Percentiles rank a stretch among this genome's conserved stretches.
These are phyloP conservation scores for Fusarium vanettenii DNA, from an alignment of 2,329 filamentous ascomycete genomes.

Conservation along the genomic window DNA sequence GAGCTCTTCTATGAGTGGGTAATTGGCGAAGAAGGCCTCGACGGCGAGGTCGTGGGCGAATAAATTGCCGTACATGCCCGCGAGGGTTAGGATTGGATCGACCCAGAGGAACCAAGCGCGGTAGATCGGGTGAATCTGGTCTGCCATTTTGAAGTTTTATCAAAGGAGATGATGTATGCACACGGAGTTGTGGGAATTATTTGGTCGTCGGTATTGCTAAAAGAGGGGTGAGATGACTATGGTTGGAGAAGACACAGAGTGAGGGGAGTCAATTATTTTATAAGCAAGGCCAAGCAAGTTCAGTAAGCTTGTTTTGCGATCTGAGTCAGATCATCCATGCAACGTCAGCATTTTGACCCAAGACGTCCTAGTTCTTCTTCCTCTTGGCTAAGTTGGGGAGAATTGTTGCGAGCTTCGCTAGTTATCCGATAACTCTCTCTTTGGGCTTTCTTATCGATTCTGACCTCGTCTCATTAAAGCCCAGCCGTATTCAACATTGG, in stretches of 20 bases:
- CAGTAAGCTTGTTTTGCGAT: background rate
- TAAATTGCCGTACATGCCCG: slow-evolving; percentile 33
- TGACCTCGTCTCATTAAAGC: no score
- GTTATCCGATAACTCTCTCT: no score
- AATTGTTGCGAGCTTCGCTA: background rate
- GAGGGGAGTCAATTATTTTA: background rate
- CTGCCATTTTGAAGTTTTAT: slow-evolving; percentile 7
- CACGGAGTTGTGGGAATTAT: background rate
- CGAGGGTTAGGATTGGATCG: slow-evolving; percentile 33
- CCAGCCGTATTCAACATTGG: no score
- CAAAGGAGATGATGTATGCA: background rate
- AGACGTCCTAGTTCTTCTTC: background rate
- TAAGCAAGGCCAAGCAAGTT: background rate
- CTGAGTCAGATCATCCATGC: background rate
- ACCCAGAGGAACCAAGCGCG: slow-evolving; percentile 37
- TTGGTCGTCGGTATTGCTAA: no score
- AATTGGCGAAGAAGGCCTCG: slow-evolving; percentile 19
- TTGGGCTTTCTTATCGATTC: no score
- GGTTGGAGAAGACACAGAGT: background rate
- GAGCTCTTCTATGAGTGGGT: slow-evolving; percentile 18
- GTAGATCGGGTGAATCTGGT: slow-evolving; percentile 32
- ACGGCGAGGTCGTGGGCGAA: slow-evolving; percentile 29
- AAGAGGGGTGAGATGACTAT: background rate
- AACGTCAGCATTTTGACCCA: background rate
- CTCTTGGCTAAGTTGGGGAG: background rate